phyloP scores from a whole-genome alignment of 768 basidiomycete genomes.

The Amanita inopinata region DNA sequence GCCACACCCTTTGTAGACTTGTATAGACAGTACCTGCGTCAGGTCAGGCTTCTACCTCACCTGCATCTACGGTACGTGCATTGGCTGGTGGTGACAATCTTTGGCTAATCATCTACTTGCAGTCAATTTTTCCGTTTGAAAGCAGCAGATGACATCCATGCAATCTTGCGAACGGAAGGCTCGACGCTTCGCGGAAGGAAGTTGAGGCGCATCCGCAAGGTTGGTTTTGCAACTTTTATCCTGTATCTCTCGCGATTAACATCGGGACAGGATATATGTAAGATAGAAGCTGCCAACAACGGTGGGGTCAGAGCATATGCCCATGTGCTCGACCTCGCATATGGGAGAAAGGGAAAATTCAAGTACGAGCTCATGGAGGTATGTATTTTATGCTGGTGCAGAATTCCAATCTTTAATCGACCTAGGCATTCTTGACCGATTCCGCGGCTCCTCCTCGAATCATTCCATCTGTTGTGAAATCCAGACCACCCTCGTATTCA shows the following conservation, averaged over 20 bases:
- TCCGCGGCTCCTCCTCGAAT: slow-evolving; percentile 34
- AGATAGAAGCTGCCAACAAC: slow-evolving; percentile 43
- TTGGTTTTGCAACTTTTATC: slow-evolving; percentile 13
- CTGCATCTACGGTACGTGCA: slow-evolving; percentile 31
- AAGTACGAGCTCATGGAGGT: slow-evolving; percentile 64
- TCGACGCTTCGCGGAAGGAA: slow-evolving; percentile 26
- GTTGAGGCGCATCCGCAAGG: slow-evolving; percentile 43
- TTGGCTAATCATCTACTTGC: slow-evolving; percentile 8
- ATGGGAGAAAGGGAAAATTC: slow-evolving; percentile 66
- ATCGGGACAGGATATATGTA: slow-evolving; percentile 37
- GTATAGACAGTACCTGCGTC: slow-evolving; percentile 33
- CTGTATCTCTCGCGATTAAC: slow-evolving; percentile 2
- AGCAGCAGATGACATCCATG: slow-evolving; percentile 46
- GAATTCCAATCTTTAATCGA: slow-evolving; percentile 1
- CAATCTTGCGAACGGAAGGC: slow-evolving; percentile 23
- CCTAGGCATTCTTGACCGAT: slow-evolving; percentile 47
- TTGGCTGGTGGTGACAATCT: background rate
- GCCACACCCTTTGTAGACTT: slow-evolving; percentile 22
- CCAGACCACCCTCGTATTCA: slow-evolving; percentile 58
- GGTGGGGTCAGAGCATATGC: slow-evolving; percentile 42
- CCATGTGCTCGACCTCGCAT: slow-evolving; percentile 57
- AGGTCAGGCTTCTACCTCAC: slow-evolving; percentile 31
- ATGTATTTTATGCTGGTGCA: slow-evolving; percentile 5
- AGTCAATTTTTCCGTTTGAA: slow-evolving; percentile 62
- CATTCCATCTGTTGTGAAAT: slow-evolving; percentile 40